These are phyloP conservation scores for Venturia effusa DNA, from an alignment of 2,329 filamentous ascomycete species.

Conservation along the genomic window DNA sequence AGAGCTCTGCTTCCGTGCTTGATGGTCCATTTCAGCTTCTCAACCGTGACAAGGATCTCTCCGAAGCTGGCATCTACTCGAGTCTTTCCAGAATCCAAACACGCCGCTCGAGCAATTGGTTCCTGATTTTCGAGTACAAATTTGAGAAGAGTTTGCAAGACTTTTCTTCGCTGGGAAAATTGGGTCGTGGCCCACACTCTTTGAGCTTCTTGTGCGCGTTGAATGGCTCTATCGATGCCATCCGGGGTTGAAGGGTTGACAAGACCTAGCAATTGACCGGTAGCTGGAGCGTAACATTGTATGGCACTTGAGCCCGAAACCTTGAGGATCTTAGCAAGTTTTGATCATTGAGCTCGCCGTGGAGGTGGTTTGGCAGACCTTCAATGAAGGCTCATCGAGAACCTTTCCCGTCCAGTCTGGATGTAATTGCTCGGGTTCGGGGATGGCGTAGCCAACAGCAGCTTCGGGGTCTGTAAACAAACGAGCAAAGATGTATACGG, in stretches of 20 bases:
- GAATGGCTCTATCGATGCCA: slow-evolving; percentile 69
- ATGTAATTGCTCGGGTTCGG: slow-evolving; percentile 49
- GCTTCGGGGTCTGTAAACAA: slow-evolving; percentile 22
- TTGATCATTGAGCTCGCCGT: too few species aligned
- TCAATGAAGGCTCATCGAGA: slow-evolving; percentile 51
- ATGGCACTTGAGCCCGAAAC: slow-evolving; percentile 55
- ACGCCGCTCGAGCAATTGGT: slow-evolving; percentile 72
- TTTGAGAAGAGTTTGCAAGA: slow-evolving; percentile 70
- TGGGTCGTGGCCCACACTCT: slow-evolving; percentile 64
- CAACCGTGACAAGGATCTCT: slow-evolving; percentile 85
- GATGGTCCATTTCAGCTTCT: slow-evolving; percentile 93
- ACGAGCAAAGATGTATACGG: slow-evolving; percentile 6
- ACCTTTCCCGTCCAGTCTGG: slow-evolving; percentile 42
- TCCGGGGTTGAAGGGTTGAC: slow-evolving; percentile 66
- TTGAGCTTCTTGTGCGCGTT: slow-evolving; percentile 65
- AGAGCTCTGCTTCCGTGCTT: slow-evolving; percentile 79
- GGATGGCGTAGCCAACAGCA: slow-evolving; percentile 49
- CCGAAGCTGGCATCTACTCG: slow-evolving; percentile 89
- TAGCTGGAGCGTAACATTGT: slow-evolving; percentile 83
- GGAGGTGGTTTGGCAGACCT: slow-evolving; percentile 28
- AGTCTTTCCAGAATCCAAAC: slow-evolving; percentile 91
- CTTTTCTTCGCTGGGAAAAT: slow-evolving; percentile 65
- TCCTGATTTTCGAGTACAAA: slow-evolving; percentile 84
- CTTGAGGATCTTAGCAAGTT: slow-evolving; percentile 21
- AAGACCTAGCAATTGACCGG: slow-evolving; percentile 69